A percentile compares a stretch with the other conserved stretches of the same genome.
Evolutionary conservation across 2,329 filamentous ascomycete genomes (phyloP).

Genomic region (Fusarium protoensiforme): DNA sequence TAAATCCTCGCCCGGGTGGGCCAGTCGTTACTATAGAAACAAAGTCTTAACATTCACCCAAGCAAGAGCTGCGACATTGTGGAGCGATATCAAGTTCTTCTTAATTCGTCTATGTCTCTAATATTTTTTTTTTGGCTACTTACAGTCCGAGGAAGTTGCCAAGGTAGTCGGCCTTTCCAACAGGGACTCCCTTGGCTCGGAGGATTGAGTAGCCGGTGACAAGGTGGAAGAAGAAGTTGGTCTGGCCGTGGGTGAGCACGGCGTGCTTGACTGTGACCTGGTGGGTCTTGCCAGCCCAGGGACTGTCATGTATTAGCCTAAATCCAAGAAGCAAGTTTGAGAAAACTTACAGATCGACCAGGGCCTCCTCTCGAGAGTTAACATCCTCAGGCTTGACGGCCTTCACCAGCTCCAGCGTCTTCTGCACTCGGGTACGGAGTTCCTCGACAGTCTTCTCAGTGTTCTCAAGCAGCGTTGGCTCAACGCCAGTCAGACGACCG

Average conservation of each 20-base stretch:
- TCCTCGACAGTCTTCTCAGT: constrained; percentile 27
- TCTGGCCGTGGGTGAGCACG: constrained; percentile 18
- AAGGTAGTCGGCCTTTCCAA: constrained; percentile 30
- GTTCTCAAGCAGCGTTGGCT: constrained; percentile 17
- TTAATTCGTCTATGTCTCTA: neutral
- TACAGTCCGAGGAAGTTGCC: constrained; percentile 19
- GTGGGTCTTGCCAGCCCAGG: constrained; percentile 17
- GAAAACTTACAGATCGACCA: constrained; percentile 10
- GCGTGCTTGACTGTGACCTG: constrained; percentile 21
- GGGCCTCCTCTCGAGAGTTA: constrained; percentile 19
- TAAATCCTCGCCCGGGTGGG: neutral
- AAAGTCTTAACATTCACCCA: neutral
- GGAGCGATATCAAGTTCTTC: neutral
- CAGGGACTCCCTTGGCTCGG: constrained; percentile 29
- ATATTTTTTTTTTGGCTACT: neutral
- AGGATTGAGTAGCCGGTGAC: constrained; percentile 32
- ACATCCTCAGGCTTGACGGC: constrained; percentile 15
- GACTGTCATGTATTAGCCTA: neutral
- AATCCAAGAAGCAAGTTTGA: neutral
- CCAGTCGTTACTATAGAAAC: neutral
- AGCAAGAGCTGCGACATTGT: neutral
- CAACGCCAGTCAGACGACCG: constrained; percentile 27
- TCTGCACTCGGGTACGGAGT: constrained; percentile 23
- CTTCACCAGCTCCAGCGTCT: constrained; percentile 23
- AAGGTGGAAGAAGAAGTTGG: constrained; percentile 34